Base-by-base conservation (phyloP, 345 rosid species). In the Capsella bursapastoris region DNA sequence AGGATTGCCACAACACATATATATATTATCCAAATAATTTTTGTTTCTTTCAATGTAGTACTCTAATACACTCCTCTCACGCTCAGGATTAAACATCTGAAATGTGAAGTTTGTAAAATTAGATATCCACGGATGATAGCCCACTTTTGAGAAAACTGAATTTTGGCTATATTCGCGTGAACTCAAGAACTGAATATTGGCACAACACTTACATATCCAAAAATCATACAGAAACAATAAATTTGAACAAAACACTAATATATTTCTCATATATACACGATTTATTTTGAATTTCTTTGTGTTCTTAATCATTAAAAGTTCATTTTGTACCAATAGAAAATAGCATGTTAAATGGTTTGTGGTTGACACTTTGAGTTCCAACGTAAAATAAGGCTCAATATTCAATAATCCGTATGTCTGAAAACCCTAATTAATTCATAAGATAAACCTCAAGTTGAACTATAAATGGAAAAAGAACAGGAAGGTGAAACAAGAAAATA, bases 361-460 rank as follows among this genome's bases (percentile, higher is more conserved):
- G 41, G 55, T 38, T 70, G 65, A 31, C 37, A 70, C 56, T 70
- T 70, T 70, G 73, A 70, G 66, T 48, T 59, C 66, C 74, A 70
- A 70, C 74, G 58, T 28, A 70, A 27, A 48, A 5, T 35, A 58
- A 70, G 57, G 66, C 58, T 70, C 57, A 70, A 27, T 48, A 59
- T 14, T n/a, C 74, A 34, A 59, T 34, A 70, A 47, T 8, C 47
- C 5, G 15, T 57, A 18, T 16, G 4, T 43, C 14, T 34, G 4
- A 70, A 70, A 70, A 70, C 57, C 66, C 58, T 70, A 70, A 13
- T 51, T 62, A 72, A 72, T 62, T 51, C 55, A 40, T 32, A 63
- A 16, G 28, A 53, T 52, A 32, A 56, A 50, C 55, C 31, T n/a
- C 75, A 61, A 50, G 40, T 29, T 61, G 32, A 71, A 71, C 51